Base-by-base conservation (phyloP, 1,139 yeast species). In the Geotrichum armillariae region DNA sequence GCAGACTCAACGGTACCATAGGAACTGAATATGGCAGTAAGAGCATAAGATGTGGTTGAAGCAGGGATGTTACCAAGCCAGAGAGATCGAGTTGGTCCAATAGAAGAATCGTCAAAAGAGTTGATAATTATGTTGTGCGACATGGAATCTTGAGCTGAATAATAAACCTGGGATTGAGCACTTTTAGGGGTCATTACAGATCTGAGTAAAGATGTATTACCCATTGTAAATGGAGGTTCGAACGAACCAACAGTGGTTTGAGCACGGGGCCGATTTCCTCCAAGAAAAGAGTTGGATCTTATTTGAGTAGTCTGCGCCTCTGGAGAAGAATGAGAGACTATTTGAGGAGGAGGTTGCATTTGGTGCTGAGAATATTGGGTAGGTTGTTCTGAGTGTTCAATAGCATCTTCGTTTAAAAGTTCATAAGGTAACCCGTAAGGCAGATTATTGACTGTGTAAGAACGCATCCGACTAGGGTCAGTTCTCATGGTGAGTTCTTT, bases 61-160 rank as follows among this genome's bases (percentile, higher is more conserved):
- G 77, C 70, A 21, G 96, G 91, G 59, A 91, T 71, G 64, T 90
- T 88, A 48, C 90, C 88, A 51, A 91, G 74, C 62, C 91, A 76
- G 44, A 91, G 73, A 14, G 84, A 82, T 56, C 84, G 79, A 0
- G 97, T 85, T 7, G 95, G 91, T 1, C 88, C 89, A 54, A 85
- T 71, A 23, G 79, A 74, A 1, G 86, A 77, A 61, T 83, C 86
- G 52, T 82, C 85, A 61, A 81, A 80, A 47, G 83, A 55, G 47
- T 46, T 53, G 42, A 37, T 44, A 49, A 43, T 53, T 47, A 41
- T 55, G 49, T 35, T 50, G 32, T 42, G 48, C 14, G 52, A 41
- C 41, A 46, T 37, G 12, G 47, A 49, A 29, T 53, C 54, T 20
- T 45, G 50, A 2, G 41, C 36, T 23, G 40, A 29, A 31, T 37